A percentile compares a stretch with the other conserved stretches of the same genome.
phyloP scores from a whole-genome alignment of 345 rosid species.

The Raphanus raphanistrum region DNA sequence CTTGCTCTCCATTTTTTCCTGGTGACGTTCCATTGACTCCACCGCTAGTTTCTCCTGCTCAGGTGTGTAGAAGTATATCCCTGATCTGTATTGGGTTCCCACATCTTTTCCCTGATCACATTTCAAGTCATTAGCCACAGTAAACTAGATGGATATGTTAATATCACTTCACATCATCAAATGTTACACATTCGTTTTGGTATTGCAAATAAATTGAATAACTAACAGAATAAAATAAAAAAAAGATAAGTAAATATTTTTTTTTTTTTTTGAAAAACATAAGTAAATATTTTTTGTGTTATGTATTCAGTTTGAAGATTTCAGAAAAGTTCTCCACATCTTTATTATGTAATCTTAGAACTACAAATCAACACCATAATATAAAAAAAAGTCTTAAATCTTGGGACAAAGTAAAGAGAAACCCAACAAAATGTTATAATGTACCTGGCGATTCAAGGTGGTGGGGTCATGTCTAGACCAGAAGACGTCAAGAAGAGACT shows the following conservation, averaged over 20 bases:
- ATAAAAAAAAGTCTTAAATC: not conserved
- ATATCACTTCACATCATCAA: not conserved
- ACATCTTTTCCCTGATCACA: constrained; percentile 57
- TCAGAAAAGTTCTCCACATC: too few species aligned
- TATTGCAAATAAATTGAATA: too few species aligned
- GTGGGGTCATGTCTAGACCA: constrained; percentile 97
- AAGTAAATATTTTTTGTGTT: too few species aligned
- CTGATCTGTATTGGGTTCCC: constrained; percentile 60
- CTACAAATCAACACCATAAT: too few species aligned
- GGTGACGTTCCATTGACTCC: constrained; percentile 68
- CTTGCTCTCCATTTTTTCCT: constrained; percentile 58
- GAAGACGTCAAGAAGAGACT: constrained; percentile 69
- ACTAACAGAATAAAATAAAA: too few species aligned
- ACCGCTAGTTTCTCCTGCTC: constrained; percentile 81
- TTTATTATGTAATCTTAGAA: too few species aligned
- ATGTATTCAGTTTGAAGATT: too few species aligned
- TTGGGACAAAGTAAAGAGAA: not conserved
- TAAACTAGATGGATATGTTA: not conserved
- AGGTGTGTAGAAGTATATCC: constrained; percentile 69
- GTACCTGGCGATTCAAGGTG: constrained; percentile 86
- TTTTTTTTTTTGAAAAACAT: too few species aligned
- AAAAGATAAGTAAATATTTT: too few species aligned
- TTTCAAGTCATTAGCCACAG: not conserved
- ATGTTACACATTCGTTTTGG: not conserved
- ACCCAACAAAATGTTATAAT: constrained; percentile 24